Percentiles rank a stretch among this genome's conserved stretches.
phyloP scores from a whole-genome alignment of 2,329 filamentous ascomycete species.

The Hymenoscyphus fraxineus region DNA sequence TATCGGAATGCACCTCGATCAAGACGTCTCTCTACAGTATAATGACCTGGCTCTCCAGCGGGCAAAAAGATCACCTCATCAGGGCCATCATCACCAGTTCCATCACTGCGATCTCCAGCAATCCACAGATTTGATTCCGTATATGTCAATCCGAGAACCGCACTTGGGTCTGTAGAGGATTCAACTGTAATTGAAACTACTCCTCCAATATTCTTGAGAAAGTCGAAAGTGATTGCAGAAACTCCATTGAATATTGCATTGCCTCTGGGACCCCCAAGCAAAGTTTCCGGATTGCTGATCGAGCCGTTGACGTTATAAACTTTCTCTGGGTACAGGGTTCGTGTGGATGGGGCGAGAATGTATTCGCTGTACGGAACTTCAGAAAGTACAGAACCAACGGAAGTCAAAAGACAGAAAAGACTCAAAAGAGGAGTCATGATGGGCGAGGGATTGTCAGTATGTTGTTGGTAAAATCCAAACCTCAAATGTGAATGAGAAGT shows the following conservation, averaged over 20 bases:
- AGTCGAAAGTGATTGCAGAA: slow-evolving; percentile 40
- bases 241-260: slow-evolving; percentile 25
- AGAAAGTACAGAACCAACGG: background rate
- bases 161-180: slow-evolving; percentile 24
- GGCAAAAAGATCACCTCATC: slow-evolving; percentile 48
- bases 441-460: background rate
- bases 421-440: background rate
- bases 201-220: slow-evolving; percentile 39
- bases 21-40: slow-evolving; percentile 41
- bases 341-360: slow-evolving; percentile 34
- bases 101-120: slow-evolving; percentile 43
- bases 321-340: slow-evolving; percentile 28
- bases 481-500: background rate
- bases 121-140: slow-evolving; percentile 45
- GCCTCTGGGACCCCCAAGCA: slow-evolving; percentile 10
- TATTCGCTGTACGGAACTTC: slow-evolving; percentile 34
- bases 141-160: slow-evolving; percentile 40
- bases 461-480: background rate
- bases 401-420: background rate
- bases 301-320: slow-evolving; percentile 34
- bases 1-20: slow-evolving; percentile 51
- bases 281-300: slow-evolving; percentile 26
- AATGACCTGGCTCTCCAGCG: slow-evolving; percentile 35
- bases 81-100: slow-evolving; percentile 43
- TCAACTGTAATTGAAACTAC: slow-evolving; percentile 36